phyloP scores from a whole-genome alignment of 768 basidiomycete genomes.

The Amanita rimosa region DNA sequence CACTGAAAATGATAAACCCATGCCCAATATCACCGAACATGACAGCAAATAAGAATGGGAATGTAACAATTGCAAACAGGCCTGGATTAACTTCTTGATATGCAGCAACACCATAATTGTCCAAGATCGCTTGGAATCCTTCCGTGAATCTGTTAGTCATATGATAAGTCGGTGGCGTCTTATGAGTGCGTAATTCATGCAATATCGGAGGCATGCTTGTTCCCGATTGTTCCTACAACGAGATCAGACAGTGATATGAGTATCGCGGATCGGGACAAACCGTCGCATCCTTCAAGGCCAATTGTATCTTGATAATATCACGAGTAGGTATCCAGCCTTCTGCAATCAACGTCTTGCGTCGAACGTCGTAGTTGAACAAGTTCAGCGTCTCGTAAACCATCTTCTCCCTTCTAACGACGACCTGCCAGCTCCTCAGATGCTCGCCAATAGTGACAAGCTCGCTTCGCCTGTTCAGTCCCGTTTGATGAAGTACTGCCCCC shows the following conservation, averaged over 20 bases:
- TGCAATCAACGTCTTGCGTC: constrained; percentile 89
- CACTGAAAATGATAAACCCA: constrained; percentile 68
- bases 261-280: constrained; percentile 25
- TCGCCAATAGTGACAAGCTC: constrained; percentile 84
- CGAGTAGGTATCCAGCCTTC: constrained; percentile 97
- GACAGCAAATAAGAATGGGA: constrained; percentile 98
- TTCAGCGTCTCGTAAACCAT: constrained; percentile 93
- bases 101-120: constrained; percentile 87
- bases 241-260: constrained; percentile 12
- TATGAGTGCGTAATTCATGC: constrained; percentile 79
- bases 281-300: constrained; percentile 82
- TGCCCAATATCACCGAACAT: constrained; percentile 99
- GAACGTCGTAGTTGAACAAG: constrained; percentile 87
- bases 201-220: constrained; percentile 88
- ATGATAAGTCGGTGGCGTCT: constrained; percentile 91
- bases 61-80: constrained; percentile 82
- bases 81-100: constrained; percentile 98
- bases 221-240: constrained; percentile 70
- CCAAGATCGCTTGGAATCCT: constrained; percentile 97
- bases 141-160: constrained; percentile 94
- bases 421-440: constrained; percentile 80
- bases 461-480: constrained; percentile 66
- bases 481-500: constrained; percentile 82
- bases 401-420: constrained; percentile 93
- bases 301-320: constrained; percentile 79